A percentile compares a stretch with the other conserved stretches of the same genome.
Evolutionary conservation across 345 rosid genomes (phyloP).

Genomic region (Angophora floribunda): DNA sequence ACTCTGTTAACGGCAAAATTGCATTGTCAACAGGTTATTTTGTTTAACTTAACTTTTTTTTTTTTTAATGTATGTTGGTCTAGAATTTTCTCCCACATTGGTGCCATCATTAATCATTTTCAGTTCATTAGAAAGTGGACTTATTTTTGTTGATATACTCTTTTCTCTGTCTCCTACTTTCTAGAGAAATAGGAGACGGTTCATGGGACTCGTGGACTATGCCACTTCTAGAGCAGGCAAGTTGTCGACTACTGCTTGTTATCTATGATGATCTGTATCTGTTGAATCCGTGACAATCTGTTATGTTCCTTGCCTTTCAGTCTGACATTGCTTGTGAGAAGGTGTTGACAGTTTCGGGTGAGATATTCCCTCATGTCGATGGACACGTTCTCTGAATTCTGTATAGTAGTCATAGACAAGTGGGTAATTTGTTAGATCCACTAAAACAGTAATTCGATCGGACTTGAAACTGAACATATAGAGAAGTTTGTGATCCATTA

Average conservation of each 20-base stretch:
- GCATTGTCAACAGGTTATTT: too few relatives aligned
- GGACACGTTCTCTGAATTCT: neutral
- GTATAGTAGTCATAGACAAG: neutral
- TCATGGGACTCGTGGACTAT: slow-evolving; percentile 84
- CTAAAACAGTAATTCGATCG: neutral
- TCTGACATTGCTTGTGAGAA: slow-evolving; percentile 62
- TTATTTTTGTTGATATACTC: neutral
- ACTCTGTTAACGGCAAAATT: neutral
- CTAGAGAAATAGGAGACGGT: slow-evolving; percentile 69
- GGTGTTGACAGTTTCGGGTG: too few relatives aligned
- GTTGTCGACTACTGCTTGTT: neutral
- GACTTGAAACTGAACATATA: neutral
- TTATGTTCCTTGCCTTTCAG: slow-evolving; percentile 31
- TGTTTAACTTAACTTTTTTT: too few relatives aligned
- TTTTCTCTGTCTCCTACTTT: neutral
- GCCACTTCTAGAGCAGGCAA: slow-evolving; percentile 67
- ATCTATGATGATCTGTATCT: neutral
- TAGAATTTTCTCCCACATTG: neutral
- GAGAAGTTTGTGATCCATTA: neutral
- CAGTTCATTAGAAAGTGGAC: neutral
- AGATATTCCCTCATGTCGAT: too few relatives aligned
- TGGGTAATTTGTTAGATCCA: neutral
- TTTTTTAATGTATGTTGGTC: neutral
- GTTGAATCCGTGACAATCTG: neutral
- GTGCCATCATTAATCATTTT: neutral